phyloP scores from a whole-genome alignment of 2,329 filamentous ascomycete genomes.

The Xylariaceae sp. region DNA sequence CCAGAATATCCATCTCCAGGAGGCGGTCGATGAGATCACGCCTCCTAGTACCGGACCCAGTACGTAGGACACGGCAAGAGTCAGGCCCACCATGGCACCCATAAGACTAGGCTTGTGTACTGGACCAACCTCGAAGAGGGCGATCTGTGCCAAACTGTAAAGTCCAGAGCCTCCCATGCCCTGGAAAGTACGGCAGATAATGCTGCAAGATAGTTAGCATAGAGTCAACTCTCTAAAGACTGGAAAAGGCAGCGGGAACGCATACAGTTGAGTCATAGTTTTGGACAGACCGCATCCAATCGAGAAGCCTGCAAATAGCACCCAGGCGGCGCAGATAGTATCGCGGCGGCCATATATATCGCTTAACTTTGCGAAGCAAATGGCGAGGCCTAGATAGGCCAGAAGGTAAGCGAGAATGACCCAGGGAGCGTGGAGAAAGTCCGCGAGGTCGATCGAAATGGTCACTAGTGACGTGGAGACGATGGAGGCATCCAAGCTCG shows the following conservation, averaged over 20 bases:
- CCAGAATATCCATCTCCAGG: conserved; percentile 57
- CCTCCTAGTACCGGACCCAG: conserved; percentile 55
- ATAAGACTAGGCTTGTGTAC: conserved; percentile 47
- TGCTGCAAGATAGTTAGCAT: conserved; percentile 35
- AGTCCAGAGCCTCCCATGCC: conserved; percentile 57
- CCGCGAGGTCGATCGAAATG: conserved; percentile 47
- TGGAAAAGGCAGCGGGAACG: background rate
- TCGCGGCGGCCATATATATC: conserved; percentile 53
- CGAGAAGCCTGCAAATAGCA: conserved; percentile 51
- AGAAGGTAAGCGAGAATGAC: conserved; percentile 51
- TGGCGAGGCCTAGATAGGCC: conserved; percentile 54
- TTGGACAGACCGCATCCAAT: conserved; percentile 47
- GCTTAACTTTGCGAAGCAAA: conserved; percentile 53
- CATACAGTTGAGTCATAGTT: conserved; percentile 48
- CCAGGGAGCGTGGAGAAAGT: conserved; percentile 50
- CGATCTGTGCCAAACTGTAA: conserved; percentile 55
- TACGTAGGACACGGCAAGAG: conserved; percentile 52
- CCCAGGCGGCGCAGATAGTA: conserved; percentile 46
- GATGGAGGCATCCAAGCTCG: conserved; percentile 53
- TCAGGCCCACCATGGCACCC: conserved; percentile 50
- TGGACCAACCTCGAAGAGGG: conserved; percentile 52
- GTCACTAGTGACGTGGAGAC: conserved; percentile 54
- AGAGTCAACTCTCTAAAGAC: background rate
- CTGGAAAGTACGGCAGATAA: conserved; percentile 53
- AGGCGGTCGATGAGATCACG: conserved; percentile 45